These are phyloP conservation scores for Aspergillus cavernicola DNA, from an alignment of 495 filamentous ascomycete species.

Conservation along the genomic window DNA sequence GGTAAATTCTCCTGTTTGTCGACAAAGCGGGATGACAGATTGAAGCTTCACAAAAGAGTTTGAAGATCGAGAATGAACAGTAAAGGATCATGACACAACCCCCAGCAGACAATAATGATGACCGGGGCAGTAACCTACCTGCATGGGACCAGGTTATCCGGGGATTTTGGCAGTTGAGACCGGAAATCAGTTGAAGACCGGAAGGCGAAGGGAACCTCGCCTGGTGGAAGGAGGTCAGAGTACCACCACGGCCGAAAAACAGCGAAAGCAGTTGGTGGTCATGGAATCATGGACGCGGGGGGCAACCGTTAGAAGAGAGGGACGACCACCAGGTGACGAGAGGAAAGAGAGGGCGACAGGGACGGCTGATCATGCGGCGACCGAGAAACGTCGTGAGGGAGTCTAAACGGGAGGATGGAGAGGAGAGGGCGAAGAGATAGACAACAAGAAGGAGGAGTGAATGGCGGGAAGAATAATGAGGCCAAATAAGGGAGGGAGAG, in stretches of 20 bases:
- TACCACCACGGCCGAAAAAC: conserved; percentile 36
- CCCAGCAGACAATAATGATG: background rate
- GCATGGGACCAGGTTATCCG: conserved; percentile 40
- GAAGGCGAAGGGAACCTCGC: conserved; percentile 22
- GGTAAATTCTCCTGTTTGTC: background rate
- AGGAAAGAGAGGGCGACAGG: conserved; percentile 16
- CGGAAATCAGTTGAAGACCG: conserved; percentile 27
- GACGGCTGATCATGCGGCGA: conserved; percentile 29
- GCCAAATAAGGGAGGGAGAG: conserved; percentile 3
- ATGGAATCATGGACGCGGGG: conserved; percentile 45
- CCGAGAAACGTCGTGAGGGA: conserved; percentile 10
- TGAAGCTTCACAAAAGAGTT: background rate
- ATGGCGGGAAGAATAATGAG: conserved; percentile 3
- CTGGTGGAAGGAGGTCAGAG: conserved; percentile 35
- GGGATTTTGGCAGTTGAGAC: conserved; percentile 21
- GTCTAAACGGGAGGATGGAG: background rate
- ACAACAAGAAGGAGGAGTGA: background rate
- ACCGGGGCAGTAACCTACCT: conserved; percentile 33
- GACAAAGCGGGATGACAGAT: background rate
- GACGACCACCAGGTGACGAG: conserved; percentile 16
- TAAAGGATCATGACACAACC: background rate
- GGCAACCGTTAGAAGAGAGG: conserved; percentile 20
- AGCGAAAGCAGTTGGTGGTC: conserved; percentile 25
- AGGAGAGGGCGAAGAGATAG: background rate
- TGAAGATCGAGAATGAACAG: background rate